Base-by-base conservation (phyloP, 2,329 filamentous ascomycete genomes). In the Dothideomycetes sp. region DNA sequence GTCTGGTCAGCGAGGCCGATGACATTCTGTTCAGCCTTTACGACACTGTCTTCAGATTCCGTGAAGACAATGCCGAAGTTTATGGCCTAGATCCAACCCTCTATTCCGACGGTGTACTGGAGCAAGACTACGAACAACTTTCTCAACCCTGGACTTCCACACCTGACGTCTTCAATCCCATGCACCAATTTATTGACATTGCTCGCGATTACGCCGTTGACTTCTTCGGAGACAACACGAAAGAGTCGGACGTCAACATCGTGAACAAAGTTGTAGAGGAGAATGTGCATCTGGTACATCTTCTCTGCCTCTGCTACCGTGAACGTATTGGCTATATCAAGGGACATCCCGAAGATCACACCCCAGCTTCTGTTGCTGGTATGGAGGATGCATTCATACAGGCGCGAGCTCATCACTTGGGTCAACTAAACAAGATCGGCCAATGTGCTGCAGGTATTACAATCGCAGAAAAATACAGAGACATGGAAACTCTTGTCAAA, bases 141-240 rank as follows among this genome's bases (percentile, higher is more conserved):
- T 76, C 82, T 0, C 79, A 84, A 45, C 83, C 88, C 31, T 98
- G 91, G 91, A 95, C 88, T 0, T 87, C 84, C 12, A 77, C 74
- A 1, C 55, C 62, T 41, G 63, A 63, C 31, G 60, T 69, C 22
- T 59, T 69, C 32, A 60, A 59, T 34, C 56, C 62, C 4, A 49
- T 54, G 5, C 34, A 54, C 51, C 41, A 55, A 23, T 56, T 69
- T 18, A 53, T 65, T n/a, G 49, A 63, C 16, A 50, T 64, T 8
- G 63, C 65, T 15, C 64, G 65, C 12, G 58, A 61, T 15, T 49
- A 63, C 15, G 59, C 64, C 1, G 53, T 60, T 18, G 53, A 62
- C 28, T 59, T 57, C 41, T 35, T 42, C 11, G 29, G 16, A 10
- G 37, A 40, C 6, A 31, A 49, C 11, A 40, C 56, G 1, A 56